phyloP scores from a whole-genome alignment of 2,329 filamentous ascomycete genomes.

The Dothideomycetes sp. region DNA sequence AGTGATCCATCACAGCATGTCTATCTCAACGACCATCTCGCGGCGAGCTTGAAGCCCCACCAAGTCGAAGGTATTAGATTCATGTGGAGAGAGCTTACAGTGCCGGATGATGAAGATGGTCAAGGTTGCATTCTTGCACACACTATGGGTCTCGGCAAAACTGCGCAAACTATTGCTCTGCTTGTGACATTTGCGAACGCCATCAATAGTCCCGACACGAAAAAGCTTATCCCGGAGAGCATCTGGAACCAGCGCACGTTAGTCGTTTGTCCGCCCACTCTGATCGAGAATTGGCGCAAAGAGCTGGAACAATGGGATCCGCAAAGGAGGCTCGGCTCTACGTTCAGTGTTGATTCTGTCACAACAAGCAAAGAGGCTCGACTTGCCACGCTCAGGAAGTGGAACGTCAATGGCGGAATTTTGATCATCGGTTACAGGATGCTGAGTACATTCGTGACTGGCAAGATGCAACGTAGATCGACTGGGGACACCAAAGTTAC shows the following conservation, averaged over 20 bases:
- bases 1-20: constrained; percentile 40
- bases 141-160: constrained; percentile 87
- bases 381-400: constrained; percentile 38
- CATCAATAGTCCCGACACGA: constrained; percentile 46
- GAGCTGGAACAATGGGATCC: constrained; percentile 61
- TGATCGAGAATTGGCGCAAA: constrained; percentile 75
- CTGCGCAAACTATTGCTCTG: constrained; percentile 78
- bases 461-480: constrained; percentile 18
- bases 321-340: constrained; percentile 39
- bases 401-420: constrained; percentile 57
- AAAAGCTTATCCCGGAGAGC: constrained; percentile 52
- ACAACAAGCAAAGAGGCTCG: constrained; percentile 27
- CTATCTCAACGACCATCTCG: constrained; percentile 55
- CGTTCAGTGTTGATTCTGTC: constrained; percentile 44
- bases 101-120: constrained; percentile 25
- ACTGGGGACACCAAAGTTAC: neutral
- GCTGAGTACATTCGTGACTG: constrained; percentile 40
- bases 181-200: constrained; percentile 63
- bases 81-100: constrained; percentile 75
- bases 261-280: constrained; percentile 61
- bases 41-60: constrained; percentile 59
- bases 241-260: constrained; percentile 40
- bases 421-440: constrained; percentile 67
- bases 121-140: constrained; percentile 78
- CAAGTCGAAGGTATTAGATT: constrained; percentile 76